Evolutionary conservation across 78 protist species (phyloP).

Genomic region (Blattamonas nauphoetae): DNA sequence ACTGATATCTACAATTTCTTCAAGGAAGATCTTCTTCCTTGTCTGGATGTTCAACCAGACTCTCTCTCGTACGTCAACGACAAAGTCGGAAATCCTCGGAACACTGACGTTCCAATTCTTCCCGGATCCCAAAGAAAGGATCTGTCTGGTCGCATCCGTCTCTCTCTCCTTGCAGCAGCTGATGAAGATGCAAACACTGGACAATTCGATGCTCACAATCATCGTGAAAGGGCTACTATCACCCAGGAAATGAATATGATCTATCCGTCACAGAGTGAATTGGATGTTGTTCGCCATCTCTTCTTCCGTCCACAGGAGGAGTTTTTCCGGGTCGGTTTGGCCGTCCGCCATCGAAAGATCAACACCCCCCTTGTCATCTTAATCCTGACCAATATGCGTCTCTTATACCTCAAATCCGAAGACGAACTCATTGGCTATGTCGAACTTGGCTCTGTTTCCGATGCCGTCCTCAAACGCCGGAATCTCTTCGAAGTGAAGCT

Average conservation of each 20-base stretch:
- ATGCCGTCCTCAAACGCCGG: neutral
- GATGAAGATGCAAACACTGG: too few relatives aligned
- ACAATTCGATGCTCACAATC: too few relatives aligned
- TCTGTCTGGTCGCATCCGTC: too few relatives aligned
- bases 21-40: neutral
- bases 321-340: neutral
- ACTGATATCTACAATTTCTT: neutral
- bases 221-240: neutral
- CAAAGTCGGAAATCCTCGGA: neutral
- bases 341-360: neutral
- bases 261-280: neutral
- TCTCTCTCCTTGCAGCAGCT: neutral
- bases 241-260: neutral
- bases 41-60: neutral
- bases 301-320: neutral
- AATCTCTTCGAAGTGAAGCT: too few relatives aligned
- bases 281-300: neutral
- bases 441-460: neutral
- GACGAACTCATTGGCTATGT: neutral
- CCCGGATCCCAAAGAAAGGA: neutral
- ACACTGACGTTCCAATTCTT: neutral
- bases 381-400: neutral
- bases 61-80: neutral
- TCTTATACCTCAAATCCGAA: neutral
- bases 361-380: neutral